Evolutionary conservation across 2,329 filamentous ascomycete species (phyloP).

Genomic region (Cladosporium sp.): DNA sequence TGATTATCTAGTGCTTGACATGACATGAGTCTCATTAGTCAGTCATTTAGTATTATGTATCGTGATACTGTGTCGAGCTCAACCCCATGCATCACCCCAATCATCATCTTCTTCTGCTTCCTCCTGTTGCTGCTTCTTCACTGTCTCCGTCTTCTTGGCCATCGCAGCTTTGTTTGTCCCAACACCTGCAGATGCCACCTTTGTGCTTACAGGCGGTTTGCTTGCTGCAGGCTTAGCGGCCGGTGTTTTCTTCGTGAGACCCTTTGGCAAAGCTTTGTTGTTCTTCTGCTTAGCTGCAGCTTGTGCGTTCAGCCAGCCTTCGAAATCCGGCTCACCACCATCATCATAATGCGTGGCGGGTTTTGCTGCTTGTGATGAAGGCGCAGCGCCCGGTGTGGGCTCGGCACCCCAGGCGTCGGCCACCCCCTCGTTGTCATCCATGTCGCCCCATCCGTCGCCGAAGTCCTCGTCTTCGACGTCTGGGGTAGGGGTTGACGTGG

Average conservation of each 20-base stretch:
- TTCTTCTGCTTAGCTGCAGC: conserved; percentile 61
- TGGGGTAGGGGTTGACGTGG: conserved; percentile 14
- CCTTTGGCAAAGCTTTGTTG: conserved; percentile 74
- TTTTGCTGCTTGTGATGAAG: conserved; percentile 22
- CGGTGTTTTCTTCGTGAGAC: conserved; percentile 57
- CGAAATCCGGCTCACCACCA: conserved; percentile 87
- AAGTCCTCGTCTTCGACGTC: conserved; percentile 51
- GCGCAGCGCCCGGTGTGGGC: conserved; percentile 15
- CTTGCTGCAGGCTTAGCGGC: conserved; percentile 26
- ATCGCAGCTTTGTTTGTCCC: conserved; percentile 15
- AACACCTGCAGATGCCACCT: conserved; percentile 12
- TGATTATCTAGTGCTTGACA: too few relatives aligned
- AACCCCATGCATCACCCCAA: conserved; percentile 35
- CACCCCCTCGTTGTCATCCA: conserved; percentile 48
- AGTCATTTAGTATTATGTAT: not conserved
- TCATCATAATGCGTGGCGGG: conserved; percentile 60
- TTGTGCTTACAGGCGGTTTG: conserved; percentile 21
- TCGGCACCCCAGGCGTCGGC: conserved; percentile 10
- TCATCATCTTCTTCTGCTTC: conserved; percentile 34
- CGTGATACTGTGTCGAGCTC: not conserved
- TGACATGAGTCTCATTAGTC: too few relatives aligned
- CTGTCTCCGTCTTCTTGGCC: conserved; percentile 10
- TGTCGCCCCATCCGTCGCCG: conserved; percentile 67
- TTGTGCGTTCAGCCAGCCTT: conserved; percentile 87
- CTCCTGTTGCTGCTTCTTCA: not conserved